Base-by-base conservation (phyloP, 2,329 filamentous ascomycete genomes). In the Neofusicoccum parvum region DNA sequence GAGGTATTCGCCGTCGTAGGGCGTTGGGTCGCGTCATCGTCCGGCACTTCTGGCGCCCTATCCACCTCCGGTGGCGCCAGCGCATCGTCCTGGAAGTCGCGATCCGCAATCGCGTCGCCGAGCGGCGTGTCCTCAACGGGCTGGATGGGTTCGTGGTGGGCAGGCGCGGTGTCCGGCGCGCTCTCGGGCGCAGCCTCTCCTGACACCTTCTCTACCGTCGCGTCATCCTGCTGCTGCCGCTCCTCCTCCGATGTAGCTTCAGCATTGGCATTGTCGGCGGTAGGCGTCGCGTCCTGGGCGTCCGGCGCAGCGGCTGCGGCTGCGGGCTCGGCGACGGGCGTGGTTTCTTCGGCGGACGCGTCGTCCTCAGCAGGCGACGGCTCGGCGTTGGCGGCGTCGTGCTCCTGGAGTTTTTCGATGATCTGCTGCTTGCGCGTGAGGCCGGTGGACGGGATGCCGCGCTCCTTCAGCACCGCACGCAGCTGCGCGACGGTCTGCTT, bases 371-470 rank as follows among this genome's bases (percentile, higher is more conserved):
- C 12, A n/a, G 43, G 39, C 39, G 39, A 39, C 32, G 43, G 7
- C 27, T 32, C 27, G 56, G 41, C 56, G 17, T 32, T 27, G 17
- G 43, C n/a, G 20, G 64, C 67, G 68, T 78, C 77, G 37, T 74
- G 65, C 39, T 71, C 76, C 64, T 78, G 72, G 9, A 84, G 73
- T 68, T 78, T 80, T 66, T 83, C 81, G 39, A 83, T 74, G 54
- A 81, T 80, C 66, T 83, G 79, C 66, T 80, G 78, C 71, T 84
- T 84, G 54, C 80, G 74, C 59, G 80, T 80, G 36, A 83, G 71
- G 27, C 81, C 80, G 0, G 80, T 80, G 27, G 75, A 75, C 1
- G 81, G 73, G 65, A 84, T 82, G 51, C 76, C 75, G 58, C 80
- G 78, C 43, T 82, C 79, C 65, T 83, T 83, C 54, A 83, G 72